Percentiles rank a stretch among this genome's conserved stretches.
phyloP scores from a whole-genome alignment of 257 asterid species.

The Fraxinus quadrangulata region DNA sequence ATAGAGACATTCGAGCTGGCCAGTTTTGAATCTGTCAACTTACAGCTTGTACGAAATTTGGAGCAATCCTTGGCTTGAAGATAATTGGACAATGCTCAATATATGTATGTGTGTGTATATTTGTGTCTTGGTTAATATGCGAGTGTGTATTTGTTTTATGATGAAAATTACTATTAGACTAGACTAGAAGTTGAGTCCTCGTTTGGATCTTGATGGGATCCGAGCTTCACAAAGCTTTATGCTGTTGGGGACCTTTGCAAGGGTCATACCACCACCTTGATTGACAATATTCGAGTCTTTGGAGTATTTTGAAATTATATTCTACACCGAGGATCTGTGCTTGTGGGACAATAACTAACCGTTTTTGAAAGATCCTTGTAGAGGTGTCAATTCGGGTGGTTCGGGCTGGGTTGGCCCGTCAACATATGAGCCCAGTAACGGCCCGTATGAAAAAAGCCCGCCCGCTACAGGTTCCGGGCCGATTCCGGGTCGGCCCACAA shows the following conservation, averaged over 20 bases:
- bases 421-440: no score
- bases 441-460: no score
- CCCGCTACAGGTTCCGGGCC: no score
- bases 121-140: neutral
- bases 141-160: neutral
- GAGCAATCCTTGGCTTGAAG: neutral
- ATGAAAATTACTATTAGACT: neutral
- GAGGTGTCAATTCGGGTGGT: no score
- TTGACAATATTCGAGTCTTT: neutral
- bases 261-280: neutral
- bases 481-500: no score
- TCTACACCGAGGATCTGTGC: neutral
- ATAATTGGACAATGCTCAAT: neutral
- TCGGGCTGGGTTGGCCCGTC: no score
- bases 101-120: neutral
- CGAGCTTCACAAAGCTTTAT: neutral
- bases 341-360: no score
- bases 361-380: no score
- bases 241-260: neutral
- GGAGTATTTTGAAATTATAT: neutral
- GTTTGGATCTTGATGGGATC: neutral
- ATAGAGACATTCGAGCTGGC: slow-evolving; percentile 83
- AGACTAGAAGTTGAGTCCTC: neutral
- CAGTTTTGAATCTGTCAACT: slow-evolving; percentile 50
- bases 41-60: neutral